Evolutionary conservation across 352 stramenopile genomes (phyloP).

Genomic region (Phytophthora pistaciae): DNA sequence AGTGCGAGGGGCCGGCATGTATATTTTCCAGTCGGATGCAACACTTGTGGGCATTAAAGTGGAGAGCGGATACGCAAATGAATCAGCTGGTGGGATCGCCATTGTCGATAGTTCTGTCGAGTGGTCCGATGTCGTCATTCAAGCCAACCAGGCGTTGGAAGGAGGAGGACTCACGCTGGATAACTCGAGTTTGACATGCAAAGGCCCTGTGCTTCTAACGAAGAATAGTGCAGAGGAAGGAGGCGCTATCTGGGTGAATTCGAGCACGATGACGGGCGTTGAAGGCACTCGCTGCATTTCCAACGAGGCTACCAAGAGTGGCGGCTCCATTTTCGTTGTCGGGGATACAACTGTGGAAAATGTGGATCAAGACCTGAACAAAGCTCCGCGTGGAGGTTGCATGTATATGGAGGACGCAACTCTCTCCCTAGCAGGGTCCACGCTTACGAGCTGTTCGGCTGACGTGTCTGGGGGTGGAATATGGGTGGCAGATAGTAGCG

Average conservation of each 20-base stretch:
- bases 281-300: constrained; percentile 13
- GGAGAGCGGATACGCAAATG: constrained; percentile 17
- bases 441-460: constrained; percentile 14
- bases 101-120: constrained; percentile 30
- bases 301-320: constrained; percentile 20
- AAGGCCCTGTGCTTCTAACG: constrained; percentile 17
- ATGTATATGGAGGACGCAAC: constrained; percentile 21
- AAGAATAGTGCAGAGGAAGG: constrained; percentile 24
- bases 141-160: constrained; percentile 18
- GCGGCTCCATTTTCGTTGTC: constrained; percentile 22
- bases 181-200: constrained; percentile 19
- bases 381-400: constrained; percentile 20
- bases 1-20: constrained; percentile 46
- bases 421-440: constrained; percentile 9
- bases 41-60: constrained; percentile 15
- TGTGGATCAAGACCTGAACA: constrained; percentile 20
- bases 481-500: constrained; percentile 18
- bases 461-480: constrained; percentile 35
- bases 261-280: constrained; percentile 21
- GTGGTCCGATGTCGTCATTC: constrained; percentile 28
- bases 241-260: constrained; percentile 27
- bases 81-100: constrained; percentile 28
- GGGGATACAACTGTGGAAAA: constrained; percentile 15
- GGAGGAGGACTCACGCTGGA: constrained; percentile 33
- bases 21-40: constrained; percentile 26